These are phyloP conservation scores for Sarcocystis neurona DNA, from an alignment of 169 alveolate genomes.

Conservation along the genomic window DNA sequence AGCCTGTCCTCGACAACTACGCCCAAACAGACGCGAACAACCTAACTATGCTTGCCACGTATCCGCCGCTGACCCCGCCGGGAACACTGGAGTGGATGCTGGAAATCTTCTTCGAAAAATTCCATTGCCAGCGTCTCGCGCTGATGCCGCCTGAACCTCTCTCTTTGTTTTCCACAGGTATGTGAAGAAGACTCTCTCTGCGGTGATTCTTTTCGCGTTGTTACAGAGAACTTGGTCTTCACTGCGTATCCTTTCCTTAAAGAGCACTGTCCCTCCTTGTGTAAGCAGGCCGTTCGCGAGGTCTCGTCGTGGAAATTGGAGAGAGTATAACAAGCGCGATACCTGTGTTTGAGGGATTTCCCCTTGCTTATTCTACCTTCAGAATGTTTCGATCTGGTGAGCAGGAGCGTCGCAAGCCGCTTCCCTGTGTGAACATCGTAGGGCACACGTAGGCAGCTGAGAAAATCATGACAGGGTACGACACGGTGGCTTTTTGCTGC, in stretches of 20 bases:
- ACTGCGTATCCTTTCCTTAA: neutral
- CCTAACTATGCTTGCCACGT: neutral
- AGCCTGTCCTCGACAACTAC: neutral
- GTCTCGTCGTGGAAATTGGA: constrained; percentile 19
- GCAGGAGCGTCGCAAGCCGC: neutral
- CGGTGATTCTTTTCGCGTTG: neutral
- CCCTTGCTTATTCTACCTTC: neutral
- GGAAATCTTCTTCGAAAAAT: constrained; percentile 4
- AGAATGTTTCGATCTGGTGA: constrained; percentile 3
- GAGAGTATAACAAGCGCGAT: constrained; percentile 11
- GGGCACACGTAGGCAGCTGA: neutral
- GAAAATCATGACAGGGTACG: too few species aligned
- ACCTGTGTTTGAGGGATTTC: constrained; percentile 11
- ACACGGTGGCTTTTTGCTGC: neutral
- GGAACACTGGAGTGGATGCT: neutral
- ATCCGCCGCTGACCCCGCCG: neutral
- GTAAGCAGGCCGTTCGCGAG: constrained; percentile 4
- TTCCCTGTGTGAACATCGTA: neutral
- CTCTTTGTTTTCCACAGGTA: neutral
- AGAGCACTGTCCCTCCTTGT: neutral
- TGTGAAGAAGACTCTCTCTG: neutral
- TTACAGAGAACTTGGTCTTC: neutral
- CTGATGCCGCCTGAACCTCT: neutral
- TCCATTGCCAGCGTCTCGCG: neutral
- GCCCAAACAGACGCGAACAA: neutral